Evolutionary conservation across 1,284 basidiomycete species (phyloP).

Genomic region (Meripilus lineatus): DNA sequence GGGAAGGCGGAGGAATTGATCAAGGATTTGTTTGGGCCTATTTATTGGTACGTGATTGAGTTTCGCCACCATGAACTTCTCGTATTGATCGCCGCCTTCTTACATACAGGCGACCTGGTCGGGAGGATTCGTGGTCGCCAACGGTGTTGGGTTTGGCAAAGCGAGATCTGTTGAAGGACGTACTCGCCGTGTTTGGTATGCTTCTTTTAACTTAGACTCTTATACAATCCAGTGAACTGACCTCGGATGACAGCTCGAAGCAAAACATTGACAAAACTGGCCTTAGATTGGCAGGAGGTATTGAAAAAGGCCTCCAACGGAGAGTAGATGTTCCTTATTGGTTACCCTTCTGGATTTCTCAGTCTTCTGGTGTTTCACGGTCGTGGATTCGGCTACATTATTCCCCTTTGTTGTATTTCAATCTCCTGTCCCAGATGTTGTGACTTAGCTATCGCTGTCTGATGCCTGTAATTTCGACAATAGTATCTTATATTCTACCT

Average conservation of each 20-base stretch:
- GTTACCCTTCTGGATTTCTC: neutral
- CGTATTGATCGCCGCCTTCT: no score
- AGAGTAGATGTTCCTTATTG: conserved; percentile 13
- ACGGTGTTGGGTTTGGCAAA: conserved; percentile 67
- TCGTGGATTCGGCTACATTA: no score
- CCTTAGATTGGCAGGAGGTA: conserved; percentile 73
- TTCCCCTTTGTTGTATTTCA: neutral
- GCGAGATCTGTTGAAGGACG: conserved; percentile 76
- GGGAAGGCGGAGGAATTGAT: conserved; percentile 86
- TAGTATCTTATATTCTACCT: neutral
- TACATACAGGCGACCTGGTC: conserved; percentile 52
- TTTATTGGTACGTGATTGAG: conserved; percentile 63
- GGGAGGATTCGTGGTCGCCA: conserved; percentile 63
- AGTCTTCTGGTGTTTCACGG: neutral
- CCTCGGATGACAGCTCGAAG: conserved; percentile 51
- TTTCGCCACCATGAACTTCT: conserved; percentile 1
- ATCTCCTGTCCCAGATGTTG: no score
- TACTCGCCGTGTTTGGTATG: conserved; percentile 72
- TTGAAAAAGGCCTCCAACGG: conserved; percentile 55
- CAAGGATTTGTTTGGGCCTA: conserved; percentile 81
- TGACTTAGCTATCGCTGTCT: no score
- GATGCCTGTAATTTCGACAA: neutral
- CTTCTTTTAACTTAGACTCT: conserved; percentile 8
- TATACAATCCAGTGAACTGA: neutral
- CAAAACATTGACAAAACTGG: conserved; percentile 67